Percentiles rank a stretch among this genome's conserved stretches.
Conservation (phyloP, 306 rosid genomes). For the Vigna reflexopilosa region DNA sequence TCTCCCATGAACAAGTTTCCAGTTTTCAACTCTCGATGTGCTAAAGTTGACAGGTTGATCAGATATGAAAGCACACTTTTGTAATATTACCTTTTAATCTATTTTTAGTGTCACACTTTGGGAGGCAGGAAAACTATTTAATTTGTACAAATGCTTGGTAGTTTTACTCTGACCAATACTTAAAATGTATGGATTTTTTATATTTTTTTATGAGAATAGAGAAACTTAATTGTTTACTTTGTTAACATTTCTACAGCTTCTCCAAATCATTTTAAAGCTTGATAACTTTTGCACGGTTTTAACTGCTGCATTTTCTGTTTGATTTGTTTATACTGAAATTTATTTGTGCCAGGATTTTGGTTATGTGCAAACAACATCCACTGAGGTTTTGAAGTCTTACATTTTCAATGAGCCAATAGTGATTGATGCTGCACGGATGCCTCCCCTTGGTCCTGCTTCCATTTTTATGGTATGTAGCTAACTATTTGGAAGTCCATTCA, state of each 20-base stretch:
- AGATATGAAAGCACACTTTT: constrained; percentile 5
- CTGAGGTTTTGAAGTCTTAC: constrained; percentile 86
- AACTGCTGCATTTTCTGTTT: constrained; percentile 28
- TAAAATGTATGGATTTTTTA: constrained; percentile 23
- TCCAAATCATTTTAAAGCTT: background rate
- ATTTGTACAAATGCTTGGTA: constrained; percentile 15
- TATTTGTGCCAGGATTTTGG: constrained; percentile 80
- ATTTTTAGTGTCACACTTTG: constrained; percentile 5
- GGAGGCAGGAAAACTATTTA: constrained; percentile 33
- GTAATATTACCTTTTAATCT: background rate
- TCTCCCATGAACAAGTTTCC: background rate
- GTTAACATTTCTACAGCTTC: constrained; percentile 2
- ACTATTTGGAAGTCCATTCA: constrained; percentile 16
- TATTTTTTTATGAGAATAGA: background rate
- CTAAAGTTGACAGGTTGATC: background rate
- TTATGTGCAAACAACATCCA: constrained; percentile 91
- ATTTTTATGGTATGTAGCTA: constrained; percentile 72
- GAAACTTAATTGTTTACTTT: constrained; percentile 20
- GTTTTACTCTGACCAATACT: constrained; percentile 1
- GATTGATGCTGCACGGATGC: constrained; percentile 68
- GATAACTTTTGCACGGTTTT: constrained; percentile 5
- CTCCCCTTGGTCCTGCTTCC: constrained; percentile 78
- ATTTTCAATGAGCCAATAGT: constrained; percentile 88
- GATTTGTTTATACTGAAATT: constrained; percentile 31
- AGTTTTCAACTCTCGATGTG: constrained; percentile 19